Conservation (phyloP, 441 rosid species). For the Croton laevigatus region DNA sequence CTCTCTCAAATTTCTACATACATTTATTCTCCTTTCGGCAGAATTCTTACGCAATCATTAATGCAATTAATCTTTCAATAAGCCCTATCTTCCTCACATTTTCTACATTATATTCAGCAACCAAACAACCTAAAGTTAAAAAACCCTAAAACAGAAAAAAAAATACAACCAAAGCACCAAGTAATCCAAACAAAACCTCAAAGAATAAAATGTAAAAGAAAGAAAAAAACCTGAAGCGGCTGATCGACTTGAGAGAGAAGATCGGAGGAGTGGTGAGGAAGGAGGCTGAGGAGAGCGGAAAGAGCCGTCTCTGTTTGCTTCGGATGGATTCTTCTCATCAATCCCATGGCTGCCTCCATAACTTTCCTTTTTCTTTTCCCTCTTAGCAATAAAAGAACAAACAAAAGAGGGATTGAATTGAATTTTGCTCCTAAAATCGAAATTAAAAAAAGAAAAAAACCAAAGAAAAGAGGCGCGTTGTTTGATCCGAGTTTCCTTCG, state of each 20-base stretch:
- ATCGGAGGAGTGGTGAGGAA: slow-evolving; percentile 90
- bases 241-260: slow-evolving; percentile 96
- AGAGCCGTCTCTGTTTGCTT: slow-evolving; percentile 88
- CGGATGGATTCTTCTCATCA: slow-evolving; percentile 89
- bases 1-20: neutral
- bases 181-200: neutral
- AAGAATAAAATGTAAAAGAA: neutral
- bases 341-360: slow-evolving; percentile 92
- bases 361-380: slow-evolving; percentile 1
- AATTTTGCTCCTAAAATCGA: neutral
- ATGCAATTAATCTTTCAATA: no score
- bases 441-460: neutral
- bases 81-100: neutral
- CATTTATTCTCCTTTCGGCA: neutral
- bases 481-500: slow-evolving; percentile 43
- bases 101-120: neutral
- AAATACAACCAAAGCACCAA: neutral
- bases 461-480: slow-evolving; percentile 22
- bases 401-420: neutral
- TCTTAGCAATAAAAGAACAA: neutral
- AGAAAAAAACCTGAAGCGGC: slow-evolving; percentile 75
- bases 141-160: neutral
- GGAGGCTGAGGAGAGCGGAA: slow-evolving; percentile 81
- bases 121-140: slow-evolving; percentile 7
- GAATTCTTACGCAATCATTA: neutral